Conservation (phyloP, 176 grass and related monocot species). For the Oryza brachyantha region DNA sequence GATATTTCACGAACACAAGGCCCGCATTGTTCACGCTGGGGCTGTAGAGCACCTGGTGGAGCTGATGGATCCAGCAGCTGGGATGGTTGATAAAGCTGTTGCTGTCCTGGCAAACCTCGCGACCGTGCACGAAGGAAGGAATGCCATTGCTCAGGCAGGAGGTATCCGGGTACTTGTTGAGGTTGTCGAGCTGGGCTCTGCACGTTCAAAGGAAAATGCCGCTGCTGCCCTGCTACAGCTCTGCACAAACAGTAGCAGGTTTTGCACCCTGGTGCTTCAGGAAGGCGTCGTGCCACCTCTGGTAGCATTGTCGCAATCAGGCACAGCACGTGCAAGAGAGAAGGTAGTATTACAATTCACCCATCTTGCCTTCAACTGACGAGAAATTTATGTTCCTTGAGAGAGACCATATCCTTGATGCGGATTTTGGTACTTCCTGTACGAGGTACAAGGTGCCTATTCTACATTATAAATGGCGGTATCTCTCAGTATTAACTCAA, state of each 20-base stretch:
- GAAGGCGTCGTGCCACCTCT: constrained; percentile 86
- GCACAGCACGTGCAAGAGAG: constrained; percentile 81
- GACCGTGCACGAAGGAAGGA: constrained; percentile 63
- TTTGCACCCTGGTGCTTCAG: constrained; percentile 75
- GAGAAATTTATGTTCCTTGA: too few species aligned
- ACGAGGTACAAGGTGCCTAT: too few species aligned
- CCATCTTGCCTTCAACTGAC: neutral
- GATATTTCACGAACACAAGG: constrained; percentile 77
- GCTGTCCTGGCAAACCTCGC: constrained; percentile 84
- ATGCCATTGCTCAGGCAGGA: constrained; percentile 53
- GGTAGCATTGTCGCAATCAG: constrained; percentile 73
- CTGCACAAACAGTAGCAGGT: constrained; percentile 68
- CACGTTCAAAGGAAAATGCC: constrained; percentile 74
- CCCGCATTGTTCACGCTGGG: constrained; percentile 67
- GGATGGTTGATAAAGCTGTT: constrained; percentile 86
- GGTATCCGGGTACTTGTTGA: constrained; percentile 75
- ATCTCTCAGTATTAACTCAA: too few species aligned
- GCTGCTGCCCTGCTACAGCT: constrained; percentile 70
- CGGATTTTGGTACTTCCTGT: too few species aligned
- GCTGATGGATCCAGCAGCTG: constrained; percentile 85
- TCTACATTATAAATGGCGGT: too few species aligned
- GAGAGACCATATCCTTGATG: too few species aligned
- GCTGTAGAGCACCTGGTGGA: constrained; percentile 73
- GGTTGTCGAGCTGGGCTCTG: constrained; percentile 84
- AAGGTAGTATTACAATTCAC: constrained; percentile 50